These are phyloP conservation scores for Aspergillus pseudonomiae DNA, from an alignment of 2,329 filamentous ascomycete genomes.

Conservation along the genomic window DNA sequence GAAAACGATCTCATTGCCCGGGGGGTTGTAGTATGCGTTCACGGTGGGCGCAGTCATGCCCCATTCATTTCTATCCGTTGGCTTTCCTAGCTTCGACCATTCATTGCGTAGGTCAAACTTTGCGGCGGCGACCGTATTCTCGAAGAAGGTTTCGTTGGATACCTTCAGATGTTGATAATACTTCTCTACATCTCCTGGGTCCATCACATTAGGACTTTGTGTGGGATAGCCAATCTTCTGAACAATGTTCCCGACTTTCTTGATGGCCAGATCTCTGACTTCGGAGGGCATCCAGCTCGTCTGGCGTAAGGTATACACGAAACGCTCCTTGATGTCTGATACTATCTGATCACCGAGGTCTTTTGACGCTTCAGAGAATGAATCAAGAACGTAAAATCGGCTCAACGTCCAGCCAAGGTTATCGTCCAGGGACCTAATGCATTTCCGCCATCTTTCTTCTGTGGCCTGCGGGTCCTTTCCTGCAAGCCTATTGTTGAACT, in stretches of 20 bases:
- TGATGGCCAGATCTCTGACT: slow-evolving; percentile 61
- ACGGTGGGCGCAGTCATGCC: slow-evolving; percentile 62
- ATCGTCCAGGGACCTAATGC: slow-evolving; percentile 60
- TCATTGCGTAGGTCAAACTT: slow-evolving; percentile 51
- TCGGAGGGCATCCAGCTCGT: slow-evolving; percentile 68
- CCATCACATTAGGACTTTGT: slow-evolving; percentile 63
- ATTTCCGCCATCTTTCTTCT: slow-evolving; percentile 68
- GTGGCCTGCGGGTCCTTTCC: slow-evolving; percentile 66
- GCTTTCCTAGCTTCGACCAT: slow-evolving; percentile 63
- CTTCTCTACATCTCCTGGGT: slow-evolving; percentile 57
- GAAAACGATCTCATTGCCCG: slow-evolving; percentile 70
- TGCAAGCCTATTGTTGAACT: slow-evolving; percentile 63
- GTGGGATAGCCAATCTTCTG: slow-evolving; percentile 71
- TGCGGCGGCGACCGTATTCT: slow-evolving; percentile 58
- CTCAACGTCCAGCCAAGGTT: slow-evolving; percentile 69
- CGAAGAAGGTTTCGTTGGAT: slow-evolving; percentile 57
- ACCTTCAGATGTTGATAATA: slow-evolving; percentile 62
- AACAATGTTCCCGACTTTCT: slow-evolving; percentile 68
- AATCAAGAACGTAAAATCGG: slow-evolving; percentile 70
- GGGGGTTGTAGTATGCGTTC: slow-evolving; percentile 69
- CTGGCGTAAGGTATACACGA: slow-evolving; percentile 61
- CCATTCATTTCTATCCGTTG: slow-evolving; percentile 64
- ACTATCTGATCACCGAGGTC: slow-evolving; percentile 69
- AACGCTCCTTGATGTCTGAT: slow-evolving; percentile 69
- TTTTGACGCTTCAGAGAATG: slow-evolving; percentile 69